These are phyloP conservation scores for Mycogone perniciosa DNA, from an alignment of 2,329 filamentous ascomycete genomes.

Conservation along the genomic window DNA sequence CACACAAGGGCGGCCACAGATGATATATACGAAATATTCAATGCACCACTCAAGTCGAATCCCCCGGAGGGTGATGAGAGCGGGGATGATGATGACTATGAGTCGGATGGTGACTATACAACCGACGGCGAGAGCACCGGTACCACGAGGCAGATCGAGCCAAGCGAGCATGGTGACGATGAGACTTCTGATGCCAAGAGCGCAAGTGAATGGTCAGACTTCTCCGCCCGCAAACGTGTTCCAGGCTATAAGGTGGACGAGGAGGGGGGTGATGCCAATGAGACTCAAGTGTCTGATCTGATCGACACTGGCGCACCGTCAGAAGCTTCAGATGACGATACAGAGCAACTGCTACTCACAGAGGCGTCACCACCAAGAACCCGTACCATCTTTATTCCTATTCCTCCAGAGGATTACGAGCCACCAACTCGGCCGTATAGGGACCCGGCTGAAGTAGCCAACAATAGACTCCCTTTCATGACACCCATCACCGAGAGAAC, in stretches of 20 bases:
- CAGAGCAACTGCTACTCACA: conserved; percentile 12
- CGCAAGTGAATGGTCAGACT: conserved; percentile 83
- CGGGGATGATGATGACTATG: conserved; percentile 61
- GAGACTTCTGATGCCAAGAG: conserved; percentile 55
- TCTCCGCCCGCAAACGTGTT: conserved; percentile 66
- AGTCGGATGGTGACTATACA: conserved; percentile 70
- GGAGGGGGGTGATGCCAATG: conserved; percentile 25
- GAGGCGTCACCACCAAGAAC: conserved; percentile 39
- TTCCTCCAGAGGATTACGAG: conserved; percentile 81
- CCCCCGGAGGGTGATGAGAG: conserved; percentile 32
- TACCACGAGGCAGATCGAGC: conserved; percentile 61
- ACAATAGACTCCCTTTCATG: conserved; percentile 95
- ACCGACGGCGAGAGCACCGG: conserved; percentile 79
- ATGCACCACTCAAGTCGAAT: conserved; percentile 54
- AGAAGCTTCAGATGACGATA: neutral
- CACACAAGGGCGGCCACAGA: conserved; percentile 93
- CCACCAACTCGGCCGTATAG: conserved; percentile 73
- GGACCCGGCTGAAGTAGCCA: conserved; percentile 71
- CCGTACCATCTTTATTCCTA: conserved; percentile 65
- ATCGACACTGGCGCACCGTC: conserved; percentile 25
- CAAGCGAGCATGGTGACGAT: conserved; percentile 36
- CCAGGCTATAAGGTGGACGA: conserved; percentile 30
- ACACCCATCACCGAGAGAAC: conserved; percentile 96
- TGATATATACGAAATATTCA: conserved; percentile 97
- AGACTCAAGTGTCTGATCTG: conserved; percentile 31